Base-by-base conservation (phyloP, 1,284 basidiomycete genomes). In the Sporisorium sorghi region DNA sequence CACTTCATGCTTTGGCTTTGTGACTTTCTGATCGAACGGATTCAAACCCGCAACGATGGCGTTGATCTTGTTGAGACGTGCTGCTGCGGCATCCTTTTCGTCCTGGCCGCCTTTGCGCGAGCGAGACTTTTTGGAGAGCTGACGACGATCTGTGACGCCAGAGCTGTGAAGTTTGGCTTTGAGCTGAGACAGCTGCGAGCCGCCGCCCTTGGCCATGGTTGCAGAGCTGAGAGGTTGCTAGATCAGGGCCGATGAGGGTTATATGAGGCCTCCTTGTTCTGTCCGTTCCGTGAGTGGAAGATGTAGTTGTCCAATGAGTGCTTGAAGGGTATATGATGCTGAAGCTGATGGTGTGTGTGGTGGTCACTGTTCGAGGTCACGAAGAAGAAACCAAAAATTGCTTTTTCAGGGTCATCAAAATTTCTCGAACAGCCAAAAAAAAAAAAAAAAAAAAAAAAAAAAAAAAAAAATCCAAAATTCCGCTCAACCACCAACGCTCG, bases 31-130 rank as follows among this genome's bases (percentile, higher is more conserved):
- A 40, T 99, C 96, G 85, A 99, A 99, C 28, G 93, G 92, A 86
- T 98, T 98, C 79, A 98, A 88, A 73, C 89, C 90, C 72, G 90
- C 87, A 69, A 93, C 90, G 71, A 99, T 96, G 82, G 92, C 91
- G 67, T 90, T 89, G 50, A 97, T 88, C 83, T 90, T 92, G n/a
- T 90, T 78, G 48, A 71, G 78, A 54, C 57, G 64, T 30, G 48
- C 68, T 39, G 51, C 78, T 54, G 55, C 76, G n/a, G 77, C 73
- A 63, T 83, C 81, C 3, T 81, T 84, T 12, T 87, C 83, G 67
- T 86, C 78, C 89, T 89, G 87, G 89, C 91, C 80, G 17, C 70
- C 70, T 37, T 71, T 73, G n/a, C 77, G 66, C 24, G 76, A 78
- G 59, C 79, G 78, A 3, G 76, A 68, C 39, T 72, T 68, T 49